Percentiles rank a stretch among this genome's conserved stretches.
Conservation (phyloP, 2,329 filamentous ascomycete genomes). For the Ilyonectria sp. region DNA sequence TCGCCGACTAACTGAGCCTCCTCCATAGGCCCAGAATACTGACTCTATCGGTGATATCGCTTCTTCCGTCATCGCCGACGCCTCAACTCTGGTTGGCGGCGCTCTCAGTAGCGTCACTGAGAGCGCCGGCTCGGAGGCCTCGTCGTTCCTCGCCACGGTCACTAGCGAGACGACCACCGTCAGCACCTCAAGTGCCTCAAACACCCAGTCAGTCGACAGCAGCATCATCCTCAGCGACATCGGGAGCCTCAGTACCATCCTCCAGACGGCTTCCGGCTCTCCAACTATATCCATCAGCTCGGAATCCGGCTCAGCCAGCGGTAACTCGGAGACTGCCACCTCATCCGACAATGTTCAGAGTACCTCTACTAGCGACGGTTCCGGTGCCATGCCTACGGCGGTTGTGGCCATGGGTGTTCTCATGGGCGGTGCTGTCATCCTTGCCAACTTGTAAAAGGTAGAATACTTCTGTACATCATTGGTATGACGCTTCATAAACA, state of each 20-base stretch:
- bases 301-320: slow-evolving; percentile 41
- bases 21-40: slow-evolving; percentile 15
- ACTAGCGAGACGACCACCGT: slow-evolving; percentile 1
- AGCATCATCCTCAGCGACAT: slow-evolving; percentile 24
- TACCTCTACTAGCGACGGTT: slow-evolving; percentile 43
- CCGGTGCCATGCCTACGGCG: slow-evolving; percentile 57
- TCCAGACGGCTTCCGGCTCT: slow-evolving; percentile 31
- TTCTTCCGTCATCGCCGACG: slow-evolving; percentile 20
- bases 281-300: slow-evolving; percentile 48
- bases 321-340: slow-evolving; percentile 37
- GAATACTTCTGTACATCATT: background rate
- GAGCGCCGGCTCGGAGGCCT: background rate
- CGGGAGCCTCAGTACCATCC: slow-evolving; percentile 17
- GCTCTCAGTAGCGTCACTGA: slow-evolving; percentile 11
- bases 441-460: slow-evolving; percentile 60
- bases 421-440: slow-evolving; percentile 62
- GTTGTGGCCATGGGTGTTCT: slow-evolving; percentile 63
- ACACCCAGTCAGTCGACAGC: slow-evolving; percentile 25
- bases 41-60: slow-evolving; percentile 1
- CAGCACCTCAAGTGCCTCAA: slow-evolving; percentile 3
- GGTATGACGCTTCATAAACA: background rate
- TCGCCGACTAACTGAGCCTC: slow-evolving; percentile 1
- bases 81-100: slow-evolving; percentile 9
- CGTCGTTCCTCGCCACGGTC: background rate
- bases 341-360: slow-evolving; percentile 14